Evolutionary conservation across 2,329 filamentous ascomycete genomes (phyloP).

Genomic region (Zymoseptoria passerinii): DNA sequence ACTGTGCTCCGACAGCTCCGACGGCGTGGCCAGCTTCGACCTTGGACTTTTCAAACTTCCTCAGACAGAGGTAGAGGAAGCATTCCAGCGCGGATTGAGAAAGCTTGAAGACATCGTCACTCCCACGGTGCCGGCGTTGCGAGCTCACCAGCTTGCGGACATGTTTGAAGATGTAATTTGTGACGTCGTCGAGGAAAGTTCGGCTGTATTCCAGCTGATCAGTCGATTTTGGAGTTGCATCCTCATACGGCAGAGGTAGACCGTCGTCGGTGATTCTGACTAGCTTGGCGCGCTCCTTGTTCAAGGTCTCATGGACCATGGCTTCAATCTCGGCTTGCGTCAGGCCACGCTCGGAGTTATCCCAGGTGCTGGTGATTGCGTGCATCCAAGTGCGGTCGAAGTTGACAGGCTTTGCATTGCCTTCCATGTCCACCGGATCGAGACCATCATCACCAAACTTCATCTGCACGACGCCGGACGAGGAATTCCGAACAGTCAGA

Average conservation of each 20-base stretch:
- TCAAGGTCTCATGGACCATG: slow-evolving; percentile 60
- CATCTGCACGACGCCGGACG: slow-evolving; percentile 85
- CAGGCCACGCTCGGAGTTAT: slow-evolving; percentile 65
- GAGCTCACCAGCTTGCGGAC: slow-evolving; percentile 22
- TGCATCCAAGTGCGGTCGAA: slow-evolving; percentile 89
- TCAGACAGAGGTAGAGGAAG: slow-evolving; percentile 75
- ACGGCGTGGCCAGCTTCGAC: slow-evolving; percentile 94
- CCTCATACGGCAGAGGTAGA: slow-evolving; percentile 55
- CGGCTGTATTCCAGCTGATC: slow-evolving; percentile 63
- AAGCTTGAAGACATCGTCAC: slow-evolving; percentile 69
- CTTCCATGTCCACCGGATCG: slow-evolving; percentile 97
- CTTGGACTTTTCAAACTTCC: slow-evolving; percentile 83
- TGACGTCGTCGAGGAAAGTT: slow-evolving; percentile 70
- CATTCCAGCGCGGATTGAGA: slow-evolving; percentile 58
- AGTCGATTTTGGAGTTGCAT: slow-evolving; percentile 30
- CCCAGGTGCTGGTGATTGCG: slow-evolving; percentile 64
- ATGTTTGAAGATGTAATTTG: slow-evolving; percentile 52
- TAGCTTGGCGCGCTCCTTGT: slow-evolving; percentile 58
- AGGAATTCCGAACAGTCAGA: slow-evolving; percentile 85
- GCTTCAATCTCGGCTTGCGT: slow-evolving; percentile 64
- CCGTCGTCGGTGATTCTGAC: slow-evolving; percentile 23
- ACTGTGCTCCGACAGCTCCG: slow-evolving; percentile 91
- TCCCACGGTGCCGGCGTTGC: slow-evolving; percentile 17
- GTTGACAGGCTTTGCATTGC: slow-evolving; percentile 80
- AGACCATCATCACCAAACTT: slow-evolving; percentile 94